These are phyloP conservation scores for Daldinia eschscholtzii DNA, from an alignment of 2,329 filamentous ascomycete genomes.

Conservation along the genomic window DNA sequence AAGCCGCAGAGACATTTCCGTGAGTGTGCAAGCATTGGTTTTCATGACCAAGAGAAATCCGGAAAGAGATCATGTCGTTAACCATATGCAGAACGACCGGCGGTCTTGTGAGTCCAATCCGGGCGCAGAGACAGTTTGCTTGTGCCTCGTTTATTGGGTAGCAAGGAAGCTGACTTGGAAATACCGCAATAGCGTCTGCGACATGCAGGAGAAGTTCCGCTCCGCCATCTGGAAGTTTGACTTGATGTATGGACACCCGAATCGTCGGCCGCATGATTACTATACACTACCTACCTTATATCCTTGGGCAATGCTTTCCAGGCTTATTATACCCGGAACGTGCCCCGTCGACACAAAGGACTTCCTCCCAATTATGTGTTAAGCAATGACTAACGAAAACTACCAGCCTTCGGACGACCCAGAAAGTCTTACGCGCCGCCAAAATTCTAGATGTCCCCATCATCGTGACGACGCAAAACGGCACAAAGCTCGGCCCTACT, in stretches of 20 bases:
- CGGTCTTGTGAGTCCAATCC: constrained; percentile 61
- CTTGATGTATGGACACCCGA: constrained; percentile 71
- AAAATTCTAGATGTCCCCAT: constrained; percentile 79
- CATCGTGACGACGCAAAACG: constrained; percentile 88
- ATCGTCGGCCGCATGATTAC: background rate
- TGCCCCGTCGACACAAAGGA: background rate
- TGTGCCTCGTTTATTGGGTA: background rate
- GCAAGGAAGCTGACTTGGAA: constrained; percentile 34
- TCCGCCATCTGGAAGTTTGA: constrained; percentile 85
- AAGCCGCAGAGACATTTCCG: constrained; percentile 44
- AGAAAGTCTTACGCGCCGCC: constrained; percentile 76
- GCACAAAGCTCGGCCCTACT: constrained; percentile 81
- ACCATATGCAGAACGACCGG: constrained; percentile 59
- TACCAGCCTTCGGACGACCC: constrained; percentile 71
- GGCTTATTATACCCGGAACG: background rate
- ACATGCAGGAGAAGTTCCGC: constrained; percentile 94
- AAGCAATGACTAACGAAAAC: background rate
- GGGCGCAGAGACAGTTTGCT: background rate
- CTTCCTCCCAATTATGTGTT: background rate
- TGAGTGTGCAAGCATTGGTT: constrained; percentile 35
- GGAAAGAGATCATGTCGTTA: constrained; percentile 17
- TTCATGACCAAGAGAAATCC: background rate
- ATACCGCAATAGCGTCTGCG: constrained; percentile 77
- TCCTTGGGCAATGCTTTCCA: background rate
- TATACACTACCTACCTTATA: background rate